phyloP scores from a whole-genome alignment of 2,329 filamentous ascomycete species.

The Periglandula ipomoeae region DNA sequence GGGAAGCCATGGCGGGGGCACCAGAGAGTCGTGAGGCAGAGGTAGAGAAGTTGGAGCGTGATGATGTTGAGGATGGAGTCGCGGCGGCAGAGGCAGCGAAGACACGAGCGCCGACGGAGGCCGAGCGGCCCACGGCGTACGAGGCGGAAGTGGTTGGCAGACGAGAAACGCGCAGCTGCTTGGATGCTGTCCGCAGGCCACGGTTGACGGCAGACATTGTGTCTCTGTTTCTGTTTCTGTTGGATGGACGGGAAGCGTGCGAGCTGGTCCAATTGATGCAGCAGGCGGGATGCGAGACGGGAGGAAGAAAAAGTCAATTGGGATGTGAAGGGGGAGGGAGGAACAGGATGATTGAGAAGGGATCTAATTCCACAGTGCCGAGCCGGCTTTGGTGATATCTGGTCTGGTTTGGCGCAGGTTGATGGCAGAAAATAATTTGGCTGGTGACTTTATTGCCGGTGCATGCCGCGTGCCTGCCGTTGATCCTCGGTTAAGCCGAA shows the following conservation, averaged over 20 bases:
- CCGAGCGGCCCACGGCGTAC: conserved; percentile 12
- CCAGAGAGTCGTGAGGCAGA: conserved; percentile 36
- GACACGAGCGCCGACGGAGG: conserved; percentile 19
- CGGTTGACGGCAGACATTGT: conserved; percentile 47
- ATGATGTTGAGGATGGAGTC: conserved; percentile 14
- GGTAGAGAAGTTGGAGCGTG: conserved; percentile 38
- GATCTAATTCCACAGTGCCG: no score
- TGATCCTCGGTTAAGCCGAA: conserved; percentile 6
- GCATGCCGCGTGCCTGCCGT: conserved; percentile 10
- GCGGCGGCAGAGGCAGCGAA: conserved; percentile 21
- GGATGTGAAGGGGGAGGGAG: not conserved
- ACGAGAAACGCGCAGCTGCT: conserved; percentile 39
- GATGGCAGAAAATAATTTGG: not conserved
- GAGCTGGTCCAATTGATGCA: conserved; percentile 3
- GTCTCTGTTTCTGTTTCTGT: not conserved
- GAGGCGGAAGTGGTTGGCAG: conserved; percentile 9
- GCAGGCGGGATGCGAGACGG: not conserved
- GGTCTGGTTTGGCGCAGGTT: not conserved
- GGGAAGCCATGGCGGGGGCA: conserved; percentile 41
- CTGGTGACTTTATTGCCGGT: conserved; percentile 6
- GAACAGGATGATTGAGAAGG: not conserved
- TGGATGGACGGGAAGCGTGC: not conserved
- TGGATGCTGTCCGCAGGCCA: conserved; percentile 44
- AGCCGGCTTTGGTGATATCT: not conserved
- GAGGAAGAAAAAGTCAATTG: conserved; percentile 6